Percentiles rank a stretch among this genome's conserved stretches.
Conservation (phyloP, 2,329 filamentous ascomycete genomes). For the Polychaeton citri region DNA sequence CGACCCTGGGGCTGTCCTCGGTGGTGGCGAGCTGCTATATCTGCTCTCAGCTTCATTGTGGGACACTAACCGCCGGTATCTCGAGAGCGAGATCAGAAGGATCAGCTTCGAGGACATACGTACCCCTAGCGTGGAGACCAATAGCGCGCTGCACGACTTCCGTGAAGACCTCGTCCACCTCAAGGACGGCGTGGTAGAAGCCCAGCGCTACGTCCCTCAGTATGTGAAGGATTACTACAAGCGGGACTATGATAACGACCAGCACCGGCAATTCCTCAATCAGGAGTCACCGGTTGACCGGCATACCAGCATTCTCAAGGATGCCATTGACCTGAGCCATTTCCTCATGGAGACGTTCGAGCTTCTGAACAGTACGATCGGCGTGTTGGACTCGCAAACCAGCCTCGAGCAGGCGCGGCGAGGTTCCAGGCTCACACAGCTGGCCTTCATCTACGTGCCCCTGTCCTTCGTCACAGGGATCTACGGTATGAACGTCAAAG, state of each 20-base stretch:
- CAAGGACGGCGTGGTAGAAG: conserved; percentile 1
- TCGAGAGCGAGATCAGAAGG: conserved; percentile 5
- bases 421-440: conserved; percentile 6
- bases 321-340: conserved; percentile 6
- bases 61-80: too few relatives aligned
- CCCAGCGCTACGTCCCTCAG: conserved; percentile 2
- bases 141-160: conserved; percentile 5
- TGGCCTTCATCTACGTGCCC: conserved; percentile 13
- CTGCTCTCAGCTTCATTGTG: too few relatives aligned
- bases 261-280: background rate
- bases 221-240: background rate
- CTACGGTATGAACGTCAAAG: conserved; percentile 13
- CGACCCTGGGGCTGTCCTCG: too few relatives aligned
- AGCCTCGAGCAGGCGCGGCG: conserved; percentile 8
- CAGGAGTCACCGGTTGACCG: background rate
- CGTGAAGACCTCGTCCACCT: conserved; percentile 5
- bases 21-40: too few relatives aligned
- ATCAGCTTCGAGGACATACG: conserved; percentile 6
- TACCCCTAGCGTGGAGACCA: conserved; percentile 3
- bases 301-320: conserved; percentile 2
- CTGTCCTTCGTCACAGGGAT: conserved; percentile 11
- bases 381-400: conserved; percentile 8
- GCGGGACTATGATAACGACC: background rate
- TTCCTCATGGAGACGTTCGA: conserved; percentile 14
- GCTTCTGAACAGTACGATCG: conserved; percentile 12